phyloP scores from a whole-genome alignment of 345 rosid genomes.

The Linum lewisii region DNA sequence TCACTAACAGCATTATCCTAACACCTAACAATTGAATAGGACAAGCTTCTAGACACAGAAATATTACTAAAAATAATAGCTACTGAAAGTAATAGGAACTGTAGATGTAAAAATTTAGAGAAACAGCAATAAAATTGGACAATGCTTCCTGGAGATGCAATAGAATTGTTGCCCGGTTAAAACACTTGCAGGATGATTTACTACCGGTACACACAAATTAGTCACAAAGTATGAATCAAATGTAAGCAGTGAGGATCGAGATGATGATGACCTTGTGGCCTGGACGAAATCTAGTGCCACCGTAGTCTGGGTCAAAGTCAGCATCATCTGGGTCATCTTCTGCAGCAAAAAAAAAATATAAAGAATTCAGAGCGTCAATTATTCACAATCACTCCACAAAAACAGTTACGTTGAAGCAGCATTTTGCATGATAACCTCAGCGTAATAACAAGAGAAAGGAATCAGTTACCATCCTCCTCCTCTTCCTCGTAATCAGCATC shows the following conservation, averaged over 20 bases:
- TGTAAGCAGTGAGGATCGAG: background rate
- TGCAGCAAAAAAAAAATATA: slow-evolving; percentile 35
- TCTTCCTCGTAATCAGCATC: slow-evolving; percentile 78
- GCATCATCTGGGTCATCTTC: slow-evolving; percentile 98
- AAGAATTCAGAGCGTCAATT: background rate
- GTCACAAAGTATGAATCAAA: background rate
- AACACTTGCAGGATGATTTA: too few relatives aligned
- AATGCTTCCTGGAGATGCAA: too few relatives aligned
- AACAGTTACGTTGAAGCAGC: background rate
- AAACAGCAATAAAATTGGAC: too few relatives aligned
- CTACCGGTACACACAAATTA: too few relatives aligned
- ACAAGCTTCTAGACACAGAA: too few relatives aligned
- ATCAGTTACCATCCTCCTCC: slow-evolving; percentile 69
- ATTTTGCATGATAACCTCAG: background rate
- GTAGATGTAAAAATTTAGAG: too few relatives aligned
- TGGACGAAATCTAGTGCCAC: slow-evolving; percentile 27
- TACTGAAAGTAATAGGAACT: too few relatives aligned
- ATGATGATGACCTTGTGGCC: slow-evolving; percentile 47
- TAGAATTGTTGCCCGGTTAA: too few relatives aligned
- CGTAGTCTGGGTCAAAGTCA: slow-evolving; percentile 84
- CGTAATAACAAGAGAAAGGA: slow-evolving; percentile 15
- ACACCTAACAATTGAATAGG: too few relatives aligned
- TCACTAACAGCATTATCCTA: too few relatives aligned
- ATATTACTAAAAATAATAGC: too few relatives aligned
- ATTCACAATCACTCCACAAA: background rate